Percentiles rank a stretch among this genome's conserved stretches.
phyloP scores from a whole-genome alignment of 495 filamentous ascomycete species.

The Aspergillus mulundensis region DNA sequence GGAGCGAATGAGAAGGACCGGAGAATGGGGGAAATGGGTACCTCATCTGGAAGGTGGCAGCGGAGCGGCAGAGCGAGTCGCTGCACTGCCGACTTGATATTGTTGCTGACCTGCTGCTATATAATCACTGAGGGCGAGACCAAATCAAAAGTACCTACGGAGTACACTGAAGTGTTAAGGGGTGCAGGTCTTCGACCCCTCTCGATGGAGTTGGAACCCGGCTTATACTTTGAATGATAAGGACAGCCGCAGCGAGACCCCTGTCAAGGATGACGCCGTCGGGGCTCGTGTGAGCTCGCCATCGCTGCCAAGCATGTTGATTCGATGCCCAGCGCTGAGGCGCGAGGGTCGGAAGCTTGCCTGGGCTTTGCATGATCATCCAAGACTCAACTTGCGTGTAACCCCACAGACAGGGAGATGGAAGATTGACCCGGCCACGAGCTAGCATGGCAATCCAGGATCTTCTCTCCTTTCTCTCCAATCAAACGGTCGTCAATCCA shows the following conservation, averaged over 20 bases:
- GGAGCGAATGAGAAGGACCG: neutral
- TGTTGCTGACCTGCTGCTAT: neutral
- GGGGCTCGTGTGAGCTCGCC: neutral
- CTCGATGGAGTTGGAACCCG: neutral
- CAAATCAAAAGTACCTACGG: neutral
- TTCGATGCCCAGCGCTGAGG: neutral
- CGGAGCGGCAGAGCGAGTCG: neutral
- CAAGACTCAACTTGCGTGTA: neutral
- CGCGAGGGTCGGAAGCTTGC: neutral
- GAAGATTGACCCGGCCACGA: neutral
- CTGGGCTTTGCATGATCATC: neutral
- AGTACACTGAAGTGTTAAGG: neutral
- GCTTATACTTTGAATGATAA: neutral
- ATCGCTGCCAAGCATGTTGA: neutral
- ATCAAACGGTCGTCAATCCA: neutral
- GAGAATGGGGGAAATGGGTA: neutral
- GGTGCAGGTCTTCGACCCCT: neutral
- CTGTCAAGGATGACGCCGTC: neutral
- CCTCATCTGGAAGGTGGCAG: neutral
- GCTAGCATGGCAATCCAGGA: conserved; percentile 6
- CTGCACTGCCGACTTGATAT: neutral
- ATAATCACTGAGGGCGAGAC: neutral
- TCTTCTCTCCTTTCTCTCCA: neutral
- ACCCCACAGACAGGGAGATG: conserved; percentile 5
- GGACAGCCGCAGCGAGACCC: neutral